Percentiles rank a stretch among this genome's conserved stretches.
These are phyloP conservation scores for Penicillium sp. DNA, from an alignment of 2,329 filamentous ascomycete genomes.

Conservation along the genomic window DNA sequence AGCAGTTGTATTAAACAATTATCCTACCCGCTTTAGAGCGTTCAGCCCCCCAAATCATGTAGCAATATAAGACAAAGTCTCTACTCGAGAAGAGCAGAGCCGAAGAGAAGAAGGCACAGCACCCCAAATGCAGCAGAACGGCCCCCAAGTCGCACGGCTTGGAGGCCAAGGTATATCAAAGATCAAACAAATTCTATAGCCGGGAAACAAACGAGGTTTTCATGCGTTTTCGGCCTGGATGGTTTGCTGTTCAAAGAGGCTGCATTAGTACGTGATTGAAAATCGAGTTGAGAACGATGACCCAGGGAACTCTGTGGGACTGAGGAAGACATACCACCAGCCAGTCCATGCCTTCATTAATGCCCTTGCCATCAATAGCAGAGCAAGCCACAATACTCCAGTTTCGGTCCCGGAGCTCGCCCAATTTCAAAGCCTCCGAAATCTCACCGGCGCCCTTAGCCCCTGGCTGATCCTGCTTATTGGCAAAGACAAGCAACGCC, in stretches of 20 bases:
- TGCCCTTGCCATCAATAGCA: slow-evolving; percentile 90
- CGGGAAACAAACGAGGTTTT: slow-evolving; percentile 34
- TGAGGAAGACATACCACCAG: slow-evolving; percentile 67
- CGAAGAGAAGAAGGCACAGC: slow-evolving; percentile 28
- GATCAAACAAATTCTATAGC: slow-evolving; percentile 34
- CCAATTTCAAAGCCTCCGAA: slow-evolving; percentile 85
- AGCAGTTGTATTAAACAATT: slow-evolving; percentile 37
- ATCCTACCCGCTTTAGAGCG: slow-evolving; percentile 28
- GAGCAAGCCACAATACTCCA: slow-evolving; percentile 99
- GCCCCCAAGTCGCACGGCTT: slow-evolving; percentile 16
- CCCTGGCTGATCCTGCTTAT: slow-evolving; percentile 98
- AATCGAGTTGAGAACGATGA: background rate
- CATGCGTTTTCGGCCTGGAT: slow-evolving; percentile 48
- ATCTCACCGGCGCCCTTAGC: slow-evolving; percentile 97
- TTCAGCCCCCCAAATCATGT: slow-evolving; percentile 31
- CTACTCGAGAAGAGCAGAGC: slow-evolving; percentile 23
- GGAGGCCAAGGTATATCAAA: slow-evolving; percentile 33
- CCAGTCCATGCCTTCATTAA: slow-evolving; percentile 99
- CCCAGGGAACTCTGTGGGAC: background rate
- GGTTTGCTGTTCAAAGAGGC: slow-evolving; percentile 39
- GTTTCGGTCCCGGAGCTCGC: slow-evolving; percentile 91
- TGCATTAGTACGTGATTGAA: slow-evolving; percentile 16
- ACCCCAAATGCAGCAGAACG: slow-evolving; percentile 27
- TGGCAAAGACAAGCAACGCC: slow-evolving; percentile 90
- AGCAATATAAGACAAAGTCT: slow-evolving; percentile 41